phyloP scores from a whole-genome alignment of 202 grass and related monocot genomes.

The Carex arenaria region DNA sequence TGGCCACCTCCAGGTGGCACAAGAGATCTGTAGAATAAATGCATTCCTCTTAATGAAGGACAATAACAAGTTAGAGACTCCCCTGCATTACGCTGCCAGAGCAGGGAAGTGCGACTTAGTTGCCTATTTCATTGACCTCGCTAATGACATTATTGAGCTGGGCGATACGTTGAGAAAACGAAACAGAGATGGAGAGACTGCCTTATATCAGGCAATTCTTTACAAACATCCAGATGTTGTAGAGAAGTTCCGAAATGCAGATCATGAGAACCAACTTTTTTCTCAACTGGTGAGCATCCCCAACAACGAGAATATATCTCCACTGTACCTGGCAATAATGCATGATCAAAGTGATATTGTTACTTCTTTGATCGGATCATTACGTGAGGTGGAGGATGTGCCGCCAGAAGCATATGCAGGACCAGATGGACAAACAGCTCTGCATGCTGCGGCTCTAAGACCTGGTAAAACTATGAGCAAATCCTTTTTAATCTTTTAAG shows the following conservation, averaged over 20 bases:
- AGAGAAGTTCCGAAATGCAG: background rate
- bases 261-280: background rate
- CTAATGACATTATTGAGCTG: background rate
- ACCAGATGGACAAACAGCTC: background rate
- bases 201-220: background rate
- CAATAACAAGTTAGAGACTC: background rate
- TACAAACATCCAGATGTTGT: background rate
- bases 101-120: background rate
- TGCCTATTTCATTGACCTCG: background rate
- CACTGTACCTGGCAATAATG: conserved; percentile 7
- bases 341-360: background rate
- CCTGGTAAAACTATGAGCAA: background rate
- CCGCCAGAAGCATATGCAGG: background rate
- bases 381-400: background rate
- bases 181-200: conserved; percentile 1
- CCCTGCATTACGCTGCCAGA: background rate
- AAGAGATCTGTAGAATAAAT: background rate
- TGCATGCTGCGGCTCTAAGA: background rate
- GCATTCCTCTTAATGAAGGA: background rate
- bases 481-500: background rate
- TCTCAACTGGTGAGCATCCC: background rate
- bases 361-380: background rate
- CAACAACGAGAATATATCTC: background rate
- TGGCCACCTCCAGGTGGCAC: background rate
- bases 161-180: background rate